A percentile compares a stretch with the other conserved stretches of the same genome.
Conservation (phyloP, 441 rosid species). For the Aquilaria agallochum region DNA sequence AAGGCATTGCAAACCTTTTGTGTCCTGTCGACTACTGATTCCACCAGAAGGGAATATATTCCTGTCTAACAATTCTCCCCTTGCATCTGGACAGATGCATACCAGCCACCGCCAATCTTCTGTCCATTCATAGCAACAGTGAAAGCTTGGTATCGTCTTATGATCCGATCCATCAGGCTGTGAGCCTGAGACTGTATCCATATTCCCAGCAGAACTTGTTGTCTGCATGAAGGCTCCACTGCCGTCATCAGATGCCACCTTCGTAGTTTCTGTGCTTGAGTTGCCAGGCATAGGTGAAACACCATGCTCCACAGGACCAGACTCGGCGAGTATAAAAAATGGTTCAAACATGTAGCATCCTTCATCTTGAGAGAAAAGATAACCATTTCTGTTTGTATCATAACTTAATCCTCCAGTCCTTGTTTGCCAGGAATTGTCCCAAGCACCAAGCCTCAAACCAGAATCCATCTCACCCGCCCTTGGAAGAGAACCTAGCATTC, state of each 20-base stretch:
- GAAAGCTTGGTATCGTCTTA: slow-evolving; percentile 78
- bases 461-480: slow-evolving; percentile 95
- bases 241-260: slow-evolving; percentile 59
- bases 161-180: slow-evolving; percentile 77
- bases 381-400: slow-evolving; percentile 86
- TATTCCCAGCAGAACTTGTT: slow-evolving; percentile 51
- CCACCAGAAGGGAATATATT: slow-evolving; percentile 99
- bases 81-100: slow-evolving; percentile 97
- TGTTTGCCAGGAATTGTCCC: slow-evolving; percentile 96
- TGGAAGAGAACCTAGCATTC: slow-evolving; percentile 79
- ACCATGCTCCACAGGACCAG: slow-evolving; percentile 92
- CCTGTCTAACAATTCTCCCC: slow-evolving; percentile 98
- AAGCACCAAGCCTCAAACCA: slow-evolving; percentile 68
- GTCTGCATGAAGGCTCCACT: slow-evolving; percentile 60
- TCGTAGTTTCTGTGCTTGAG: slow-evolving; percentile 58
- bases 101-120: slow-evolving; percentile 99
- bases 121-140: slow-evolving; percentile 99
- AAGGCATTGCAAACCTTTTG: slow-evolving; percentile 98
- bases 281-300: slow-evolving; percentile 56
- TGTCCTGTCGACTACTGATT: slow-evolving; percentile 99
- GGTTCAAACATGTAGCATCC: slow-evolving; percentile 90
- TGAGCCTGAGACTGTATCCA: slow-evolving; percentile 64
- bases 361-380: slow-evolving; percentile 63
- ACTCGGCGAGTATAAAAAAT: slow-evolving; percentile 93
- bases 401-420: slow-evolving; percentile 79